These are phyloP conservation scores for Ogataea thermomethanolica DNA, from an alignment of 805 yeast species.

Conservation along the genomic window DNA sequence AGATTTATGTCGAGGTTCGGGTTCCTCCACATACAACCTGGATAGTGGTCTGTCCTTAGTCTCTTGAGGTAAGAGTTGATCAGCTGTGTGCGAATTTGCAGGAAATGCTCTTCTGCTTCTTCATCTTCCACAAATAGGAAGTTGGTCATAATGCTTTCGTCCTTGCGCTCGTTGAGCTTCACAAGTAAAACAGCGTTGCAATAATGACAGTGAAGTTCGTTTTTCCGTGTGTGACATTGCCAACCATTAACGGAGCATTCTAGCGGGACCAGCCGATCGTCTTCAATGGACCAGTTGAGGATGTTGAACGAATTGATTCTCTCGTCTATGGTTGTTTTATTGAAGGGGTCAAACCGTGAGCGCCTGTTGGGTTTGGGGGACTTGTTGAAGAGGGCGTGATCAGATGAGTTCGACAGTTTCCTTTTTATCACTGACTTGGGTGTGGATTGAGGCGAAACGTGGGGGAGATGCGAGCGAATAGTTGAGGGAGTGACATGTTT, in stretches of 20 bases:
- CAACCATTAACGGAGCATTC: conserved; percentile 52
- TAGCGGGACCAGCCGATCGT: conserved; percentile 39
- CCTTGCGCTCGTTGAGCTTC: conserved; percentile 21
- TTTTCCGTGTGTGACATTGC: conserved; percentile 37
- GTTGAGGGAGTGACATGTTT: conserved; percentile 10
- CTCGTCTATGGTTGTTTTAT: conserved; percentile 31
- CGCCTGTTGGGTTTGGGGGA: conserved; percentile 1
- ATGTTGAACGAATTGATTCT: conserved; percentile 44
- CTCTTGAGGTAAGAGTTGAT: conserved; percentile 26
- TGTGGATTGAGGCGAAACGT: conserved; percentile 10
- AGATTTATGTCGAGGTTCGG: conserved; percentile 13
- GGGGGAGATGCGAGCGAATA: conserved; percentile 17
- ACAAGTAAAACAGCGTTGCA: conserved; percentile 33
- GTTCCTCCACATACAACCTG: conserved; percentile 26
- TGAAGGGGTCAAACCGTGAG: conserved; percentile 20
- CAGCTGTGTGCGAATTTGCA: conserved; percentile 19
- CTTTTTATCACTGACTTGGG: conserved; percentile 21
- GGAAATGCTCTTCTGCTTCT: conserved; percentile 20
- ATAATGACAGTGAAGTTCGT: conserved; percentile 33
- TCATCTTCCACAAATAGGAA: conserved; percentile 22
- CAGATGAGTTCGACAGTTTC: conserved; percentile 21
- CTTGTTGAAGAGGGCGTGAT: conserved; percentile 6
- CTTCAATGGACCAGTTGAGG: conserved; percentile 44
- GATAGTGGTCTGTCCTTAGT: conserved; percentile 28
- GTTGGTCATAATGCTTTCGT: conserved; percentile 11